Base-by-base conservation (phyloP, 345 rosid genomes). In the Eucalyptus regnans region DNA sequence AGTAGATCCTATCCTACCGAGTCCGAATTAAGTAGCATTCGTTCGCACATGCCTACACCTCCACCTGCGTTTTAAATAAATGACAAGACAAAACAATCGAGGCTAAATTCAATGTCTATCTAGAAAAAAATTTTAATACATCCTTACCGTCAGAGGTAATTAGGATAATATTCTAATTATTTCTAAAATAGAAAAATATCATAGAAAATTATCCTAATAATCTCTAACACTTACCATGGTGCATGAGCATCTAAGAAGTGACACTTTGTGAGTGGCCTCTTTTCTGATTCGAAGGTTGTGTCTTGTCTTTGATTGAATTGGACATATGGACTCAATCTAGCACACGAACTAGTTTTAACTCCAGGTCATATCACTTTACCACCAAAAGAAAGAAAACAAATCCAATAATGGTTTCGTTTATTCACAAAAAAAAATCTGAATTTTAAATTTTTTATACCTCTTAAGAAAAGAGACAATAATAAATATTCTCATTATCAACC, bases 11-110 rank as follows among this genome's bases (percentile, higher is more conserved):
- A 15, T n/a, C 76, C 6, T 66, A 1, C 22, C 76, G 1, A n/a
- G 76, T 15, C 4, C 4, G 41, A 66, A 31, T 66, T 8, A 15
- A 66, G 76, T 66, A 66, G 33, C 33, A 66, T 15, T 17, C 1
- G 9, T n/a, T 33, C 2, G 10, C 3, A 33, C 5, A 5, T 8
- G 9, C 41, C 5, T 8, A 2, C 5, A 3, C 20, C 76, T 7
- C 18, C 3, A 8, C 33, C 37, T 1, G 6, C 8, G 11, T 66
- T 31, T 31, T 7, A n/a, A 66, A 66, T n/a, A 33, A 7, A 31
- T 15, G 20, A n/a, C 76, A 66, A 66, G 4, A 7, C 41, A 15
- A 15, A 66, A 66, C 76, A 15, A 66, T 66, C 1, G 6, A 66
- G 20, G 23, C 80, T 7, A 15, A 68, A 33, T 16, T 68, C 22